phyloP scores from a whole-genome alignment of 1,139 yeast genomes.

The Geotrichum phurueaensis region DNA sequence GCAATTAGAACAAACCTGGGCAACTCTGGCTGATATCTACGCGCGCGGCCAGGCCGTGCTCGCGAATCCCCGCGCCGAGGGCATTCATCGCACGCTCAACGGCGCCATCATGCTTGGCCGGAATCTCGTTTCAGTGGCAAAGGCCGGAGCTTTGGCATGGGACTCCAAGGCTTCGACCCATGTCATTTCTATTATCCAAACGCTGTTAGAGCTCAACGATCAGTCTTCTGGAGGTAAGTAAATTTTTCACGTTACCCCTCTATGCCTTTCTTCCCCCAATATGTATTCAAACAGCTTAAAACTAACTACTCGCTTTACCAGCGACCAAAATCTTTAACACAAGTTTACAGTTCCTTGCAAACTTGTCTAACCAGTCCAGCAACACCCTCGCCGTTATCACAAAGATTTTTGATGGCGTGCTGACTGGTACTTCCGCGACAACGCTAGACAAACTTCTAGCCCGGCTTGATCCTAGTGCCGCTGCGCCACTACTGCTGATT shows the following conservation, averaged over 20 bases:
- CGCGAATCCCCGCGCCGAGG: not conserved
- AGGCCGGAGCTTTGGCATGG: constrained; percentile 22
- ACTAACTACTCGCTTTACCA: not conserved
- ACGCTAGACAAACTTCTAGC: not conserved
- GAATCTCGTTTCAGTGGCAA: constrained; percentile 22
- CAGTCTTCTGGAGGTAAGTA: constrained; percentile 4
- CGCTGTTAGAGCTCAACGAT: not conserved
- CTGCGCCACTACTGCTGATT: constrained; percentile 11
- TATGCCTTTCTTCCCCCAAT: not conserved
- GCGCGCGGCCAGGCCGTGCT: constrained; percentile 1
- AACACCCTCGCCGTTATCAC: not conserved
- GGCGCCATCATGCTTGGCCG: constrained; percentile 25
- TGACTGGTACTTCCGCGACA: not conserved
- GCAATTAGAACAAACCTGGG: constrained; percentile 3
- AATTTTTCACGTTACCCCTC: not conserved
- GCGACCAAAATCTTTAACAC: constrained; percentile 17
- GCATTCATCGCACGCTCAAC: constrained; percentile 18
- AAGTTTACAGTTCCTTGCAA: constrained; percentile 23
- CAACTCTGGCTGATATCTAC: not conserved
- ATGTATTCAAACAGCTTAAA: not conserved
- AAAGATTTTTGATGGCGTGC: constrained; percentile 10
- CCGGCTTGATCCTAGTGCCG: constrained; percentile 4
- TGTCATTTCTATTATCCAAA: not conserved
- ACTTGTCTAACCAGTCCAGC: constrained; percentile 17
- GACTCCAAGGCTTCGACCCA: constrained; percentile 13